phyloP scores from a whole-genome alignment of 2,329 filamentous ascomycete species.

The Colletotrichum ledebouriae region DNA sequence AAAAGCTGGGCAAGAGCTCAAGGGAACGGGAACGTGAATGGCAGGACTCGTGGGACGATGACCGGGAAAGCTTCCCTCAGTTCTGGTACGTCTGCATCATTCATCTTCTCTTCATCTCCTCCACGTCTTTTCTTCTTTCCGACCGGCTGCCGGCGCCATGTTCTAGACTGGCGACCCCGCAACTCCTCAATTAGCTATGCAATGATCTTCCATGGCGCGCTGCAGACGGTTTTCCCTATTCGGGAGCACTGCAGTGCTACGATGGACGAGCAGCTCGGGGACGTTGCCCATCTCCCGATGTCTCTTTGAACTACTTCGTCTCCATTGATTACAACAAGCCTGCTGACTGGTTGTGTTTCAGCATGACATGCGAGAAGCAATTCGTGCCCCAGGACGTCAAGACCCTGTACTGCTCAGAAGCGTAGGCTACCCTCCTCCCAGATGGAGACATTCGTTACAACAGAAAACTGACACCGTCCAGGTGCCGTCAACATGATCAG shows the following conservation, averaged over 20 bases:
- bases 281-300: conserved; percentile 23
- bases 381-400: conserved; percentile 71
- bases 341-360: conserved; percentile 53
- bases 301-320: conserved; percentile 47
- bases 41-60: conserved; percentile 67
- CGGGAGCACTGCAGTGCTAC: conserved; percentile 49
- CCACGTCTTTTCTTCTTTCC: conserved; percentile 5
- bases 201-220: conserved; percentile 31
- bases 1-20: conserved; percentile 65
- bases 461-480: conserved; percentile 46
- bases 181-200: conserved; percentile 23
- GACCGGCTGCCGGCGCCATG: conserved; percentile 31
- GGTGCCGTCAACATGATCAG: conserved; percentile 67
- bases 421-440: conserved; percentile 59
- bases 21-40: conserved; percentile 65
- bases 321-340: conserved; percentile 47
- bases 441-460: not conserved
- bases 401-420: conserved; percentile 73
- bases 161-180: conserved; percentile 32
- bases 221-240: conserved; percentile 44
- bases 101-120: conserved; percentile 32
- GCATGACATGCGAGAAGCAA: conserved; percentile 77
- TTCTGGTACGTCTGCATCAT: conserved; percentile 67
- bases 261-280: conserved; percentile 47
- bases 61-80: conserved; percentile 74